A percentile compares a stretch with the other conserved stretches of the same genome.
These are phyloP conservation scores for Vitis labrusca DNA, from an alignment of 164 flowering plant genomes.

Conservation along the genomic window DNA sequence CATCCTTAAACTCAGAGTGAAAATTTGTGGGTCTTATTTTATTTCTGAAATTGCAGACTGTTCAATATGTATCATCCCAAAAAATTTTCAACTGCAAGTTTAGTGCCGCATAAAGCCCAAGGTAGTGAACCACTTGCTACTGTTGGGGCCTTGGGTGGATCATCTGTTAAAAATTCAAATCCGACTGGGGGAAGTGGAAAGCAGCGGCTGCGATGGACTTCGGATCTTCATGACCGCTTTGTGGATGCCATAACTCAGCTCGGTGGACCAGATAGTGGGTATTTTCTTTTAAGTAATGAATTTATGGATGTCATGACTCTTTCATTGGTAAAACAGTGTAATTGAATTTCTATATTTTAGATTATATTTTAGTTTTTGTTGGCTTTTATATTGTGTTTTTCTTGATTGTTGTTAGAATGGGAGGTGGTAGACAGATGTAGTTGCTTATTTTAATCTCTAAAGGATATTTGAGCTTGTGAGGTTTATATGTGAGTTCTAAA, in stretches of 20 bases:
- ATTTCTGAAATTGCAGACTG: slow-evolving; percentile 14
- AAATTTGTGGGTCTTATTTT: neutral
- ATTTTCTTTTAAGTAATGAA: slow-evolving; percentile 24
- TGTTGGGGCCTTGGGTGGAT: slow-evolving; percentile 30
- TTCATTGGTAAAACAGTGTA: too few relatives aligned
- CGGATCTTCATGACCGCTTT: slow-evolving; percentile 71
- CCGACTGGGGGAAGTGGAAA: slow-evolving; percentile 54
- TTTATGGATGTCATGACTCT: neutral
- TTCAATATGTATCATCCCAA: slow-evolving; percentile 57
- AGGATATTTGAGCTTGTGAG: too few relatives aligned
- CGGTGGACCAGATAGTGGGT: slow-evolving; percentile 83
- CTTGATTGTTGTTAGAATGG: neutral
- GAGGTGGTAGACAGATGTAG: too few relatives aligned
- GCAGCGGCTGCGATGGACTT: slow-evolving; percentile 66
- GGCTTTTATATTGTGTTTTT: neutral
- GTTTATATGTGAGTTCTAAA: too few relatives aligned
- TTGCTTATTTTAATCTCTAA: too few relatives aligned
- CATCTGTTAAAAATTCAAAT: slow-evolving; percentile 32
- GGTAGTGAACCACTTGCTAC: slow-evolving; percentile 37
- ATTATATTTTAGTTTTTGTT: too few relatives aligned
- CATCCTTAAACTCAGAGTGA: neutral
- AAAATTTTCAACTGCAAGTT: slow-evolving; percentile 44
- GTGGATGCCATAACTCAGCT: slow-evolving; percentile 73
- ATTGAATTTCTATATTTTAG: too few relatives aligned
- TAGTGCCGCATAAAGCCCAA: slow-evolving; percentile 49